These are phyloP conservation scores for Microdochium bolleyi DNA, from an alignment of 2,329 filamentous ascomycete species.

Conservation along the genomic window DNA sequence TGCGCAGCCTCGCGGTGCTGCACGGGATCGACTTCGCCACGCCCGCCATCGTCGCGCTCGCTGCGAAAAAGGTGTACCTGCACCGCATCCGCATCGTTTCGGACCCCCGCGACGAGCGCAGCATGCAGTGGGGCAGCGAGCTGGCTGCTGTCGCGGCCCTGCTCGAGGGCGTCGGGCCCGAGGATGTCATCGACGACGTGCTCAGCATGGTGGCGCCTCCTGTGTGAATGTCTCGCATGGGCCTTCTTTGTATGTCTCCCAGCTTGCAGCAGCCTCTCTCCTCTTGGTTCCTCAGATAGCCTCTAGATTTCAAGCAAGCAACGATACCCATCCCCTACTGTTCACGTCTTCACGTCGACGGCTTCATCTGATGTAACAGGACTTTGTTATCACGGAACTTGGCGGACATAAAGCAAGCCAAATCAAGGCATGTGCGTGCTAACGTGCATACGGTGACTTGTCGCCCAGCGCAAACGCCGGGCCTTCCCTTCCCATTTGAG, in stretches of 20 bases:
- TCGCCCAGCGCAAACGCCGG: no score
- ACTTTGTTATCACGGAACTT: no score
- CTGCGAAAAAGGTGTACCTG: constrained; percentile 77
- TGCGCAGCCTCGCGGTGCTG: constrained; percentile 68
- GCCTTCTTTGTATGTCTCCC: background rate
- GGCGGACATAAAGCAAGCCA: no score
- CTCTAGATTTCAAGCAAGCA: no score
- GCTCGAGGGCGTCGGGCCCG: constrained; percentile 53
- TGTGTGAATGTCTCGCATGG: constrained; percentile 21
- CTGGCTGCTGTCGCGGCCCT: constrained; percentile 58
- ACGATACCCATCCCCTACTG: no score
- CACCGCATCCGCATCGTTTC: constrained; percentile 68
- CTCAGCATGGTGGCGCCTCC: constrained; percentile 49
- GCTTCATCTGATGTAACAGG: no score
- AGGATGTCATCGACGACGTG: constrained; percentile 59
- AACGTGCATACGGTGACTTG: no score
- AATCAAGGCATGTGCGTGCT: no score
- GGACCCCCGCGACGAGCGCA: constrained; percentile 64
- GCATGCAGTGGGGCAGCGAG: constrained; percentile 88
- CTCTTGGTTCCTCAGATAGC: no score
- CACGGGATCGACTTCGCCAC: constrained; percentile 76
- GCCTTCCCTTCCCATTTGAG: no score
- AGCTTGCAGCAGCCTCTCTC: no score
- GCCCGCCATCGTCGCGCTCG: constrained; percentile 74
- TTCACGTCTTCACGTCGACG: no score